Evolutionary conservation across 2,329 filamentous ascomycete genomes (phyloP), one percentile per base, ranked within the genome.

Genomic region (Cercospora brassicicola): DNA sequence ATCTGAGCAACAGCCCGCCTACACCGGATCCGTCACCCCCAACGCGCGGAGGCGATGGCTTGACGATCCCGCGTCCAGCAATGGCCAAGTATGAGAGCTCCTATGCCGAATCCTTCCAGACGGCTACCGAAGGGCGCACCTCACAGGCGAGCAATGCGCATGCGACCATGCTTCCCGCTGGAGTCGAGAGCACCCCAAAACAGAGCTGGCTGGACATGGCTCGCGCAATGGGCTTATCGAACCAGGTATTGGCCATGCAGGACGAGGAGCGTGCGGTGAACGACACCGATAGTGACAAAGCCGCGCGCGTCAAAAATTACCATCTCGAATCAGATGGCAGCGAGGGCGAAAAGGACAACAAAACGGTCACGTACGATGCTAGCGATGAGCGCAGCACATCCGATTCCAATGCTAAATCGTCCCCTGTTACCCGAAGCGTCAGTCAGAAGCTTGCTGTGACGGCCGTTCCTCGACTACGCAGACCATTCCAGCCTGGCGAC

Each of bases 101-200:
- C 5, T 82, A 79, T 23, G 81, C 81, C 33, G 82, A 83, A 28
- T 84, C 82, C 0, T 84, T 83, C 72, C 79, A 76, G 55, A 84
- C 82, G 0, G 82, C 82, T 10, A 76, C 77, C 65, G 82, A 84
- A 71, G 79, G 81, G 4, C 78, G 77, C 26, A 64, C 62, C n/a
- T 53, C 74, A 10, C 76, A 75, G 62, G 74, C 74, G 13, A 73
- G 72, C 57, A 78, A 80, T 42, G 70, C 74, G 13, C 76, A 75
- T 64, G 73, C 74, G 15, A 73, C 70, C 55, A 72, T 48, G 61
- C 69, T 51, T 15, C 56, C 67, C 8, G 13, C 63, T 15, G 53
- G 18, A 3, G n/a, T 45, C 26, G 42, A 65, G 42, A 56, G 51
- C 28, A 68, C 67, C 8, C 67, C 67, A 7, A 61, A 53, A 30